Conservation (phyloP, 83 land plant genomes). For the Diphasiastrum complanatum region DNA sequence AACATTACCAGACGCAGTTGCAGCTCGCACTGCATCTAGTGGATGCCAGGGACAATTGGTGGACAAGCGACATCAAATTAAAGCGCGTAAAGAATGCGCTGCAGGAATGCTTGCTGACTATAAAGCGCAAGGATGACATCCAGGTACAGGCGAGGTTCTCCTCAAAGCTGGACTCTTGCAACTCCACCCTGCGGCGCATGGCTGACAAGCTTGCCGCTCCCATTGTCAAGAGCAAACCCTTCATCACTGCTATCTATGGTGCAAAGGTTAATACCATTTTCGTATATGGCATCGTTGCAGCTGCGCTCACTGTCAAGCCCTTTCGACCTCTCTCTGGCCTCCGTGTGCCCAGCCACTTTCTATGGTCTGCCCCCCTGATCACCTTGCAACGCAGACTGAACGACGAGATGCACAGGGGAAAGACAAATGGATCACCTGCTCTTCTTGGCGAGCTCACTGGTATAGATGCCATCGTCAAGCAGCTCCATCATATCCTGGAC, state of each 20-base stretch:
- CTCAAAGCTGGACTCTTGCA: conserved; percentile 20
- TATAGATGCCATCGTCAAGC: not conserved
- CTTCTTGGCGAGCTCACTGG: conserved; percentile 1
- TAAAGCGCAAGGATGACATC: not conserved
- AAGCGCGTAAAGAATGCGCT: not conserved
- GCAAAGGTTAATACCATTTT: conserved; percentile 17
- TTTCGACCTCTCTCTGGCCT: not conserved
- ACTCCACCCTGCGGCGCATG: conserved; percentile 14
- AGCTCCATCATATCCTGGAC: conserved; percentile 6
- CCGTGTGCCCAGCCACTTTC: not conserved
- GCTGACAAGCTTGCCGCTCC: conserved; percentile 1
- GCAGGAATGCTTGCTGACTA: not conserved
- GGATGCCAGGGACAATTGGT: too few relatives aligned
- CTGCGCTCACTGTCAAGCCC: conserved; percentile 1
- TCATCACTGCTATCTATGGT: conserved; percentile 9
- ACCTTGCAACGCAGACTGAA: conserved; percentile 11
- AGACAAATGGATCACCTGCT: not conserved
- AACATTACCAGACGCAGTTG: not conserved
- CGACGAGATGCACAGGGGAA: conserved; percentile 13
- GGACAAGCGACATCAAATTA: not conserved
- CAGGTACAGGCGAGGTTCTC: too few relatives aligned
- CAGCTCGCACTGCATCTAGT: not conserved
- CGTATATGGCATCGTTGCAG: conserved; percentile 9
- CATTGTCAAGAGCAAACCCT: not conserved
- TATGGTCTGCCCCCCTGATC: not conserved